Evolutionary conservation across 768 basidiomycete genomes (phyloP).

Genomic region (Rubroboletus satanas): DNA sequence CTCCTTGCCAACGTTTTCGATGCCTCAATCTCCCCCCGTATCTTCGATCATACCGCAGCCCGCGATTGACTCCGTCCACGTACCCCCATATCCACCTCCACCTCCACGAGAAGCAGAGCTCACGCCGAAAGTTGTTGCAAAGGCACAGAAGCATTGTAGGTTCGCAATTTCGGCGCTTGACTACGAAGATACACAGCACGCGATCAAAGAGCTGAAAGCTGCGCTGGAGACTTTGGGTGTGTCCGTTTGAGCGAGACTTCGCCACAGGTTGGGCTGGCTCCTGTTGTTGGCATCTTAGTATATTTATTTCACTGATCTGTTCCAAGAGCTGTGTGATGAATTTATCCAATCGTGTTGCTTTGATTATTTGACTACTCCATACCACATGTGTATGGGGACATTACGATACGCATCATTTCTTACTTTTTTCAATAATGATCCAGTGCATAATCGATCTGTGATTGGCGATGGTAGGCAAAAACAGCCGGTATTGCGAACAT

Average conservation of each 20-base stretch:
- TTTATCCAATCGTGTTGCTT: neutral
- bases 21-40: constrained; percentile 17
- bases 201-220: constrained; percentile 72
- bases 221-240: constrained; percentile 69
- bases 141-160: constrained; percentile 86
- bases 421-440: neutral
- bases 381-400: neutral
- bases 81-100: constrained; percentile 21
- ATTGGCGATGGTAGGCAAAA: neutral
- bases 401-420: constrained; percentile 2
- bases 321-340: constrained; percentile 1
- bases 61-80: constrained; percentile 4
- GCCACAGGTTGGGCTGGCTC: constrained; percentile 4
- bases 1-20: constrained; percentile 8
- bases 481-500: neutral
- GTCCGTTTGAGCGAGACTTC: constrained; percentile 21
- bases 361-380: constrained; percentile 1
- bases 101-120: constrained; percentile 39
- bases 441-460: neutral
- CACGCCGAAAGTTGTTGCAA: constrained; percentile 61
- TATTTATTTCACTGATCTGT: constrained; percentile 5
- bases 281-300: neutral
- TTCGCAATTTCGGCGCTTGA: constrained; percentile 95
- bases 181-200: constrained; percentile 89
- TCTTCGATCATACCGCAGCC: neutral